Evolutionary conservation across 176 grass and related monocot species (phyloP).

Genomic region (Chloris gayana): DNA sequence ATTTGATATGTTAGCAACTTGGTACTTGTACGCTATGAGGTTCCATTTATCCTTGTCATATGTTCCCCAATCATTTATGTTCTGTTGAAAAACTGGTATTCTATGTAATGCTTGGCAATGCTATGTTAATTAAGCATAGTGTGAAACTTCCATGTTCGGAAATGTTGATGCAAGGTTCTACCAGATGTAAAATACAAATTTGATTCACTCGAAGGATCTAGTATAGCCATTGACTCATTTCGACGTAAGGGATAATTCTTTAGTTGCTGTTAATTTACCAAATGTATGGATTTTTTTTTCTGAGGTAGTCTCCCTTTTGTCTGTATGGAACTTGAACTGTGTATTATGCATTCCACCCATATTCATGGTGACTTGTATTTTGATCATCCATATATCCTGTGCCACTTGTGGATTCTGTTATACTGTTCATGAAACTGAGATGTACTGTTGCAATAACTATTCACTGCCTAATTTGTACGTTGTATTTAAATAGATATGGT

Average conservation of each 20-base stretch:
- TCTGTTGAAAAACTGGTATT: not conserved
- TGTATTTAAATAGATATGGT: not conserved
- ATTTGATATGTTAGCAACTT: not conserved
- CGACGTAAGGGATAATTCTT: not conserved
- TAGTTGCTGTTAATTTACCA: not conserved
- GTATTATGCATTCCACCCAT: not conserved
- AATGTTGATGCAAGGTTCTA: not conserved
- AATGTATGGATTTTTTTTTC: not conserved
- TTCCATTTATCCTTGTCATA: no score
- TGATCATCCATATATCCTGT: not conserved
- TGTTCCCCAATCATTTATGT: not conserved
- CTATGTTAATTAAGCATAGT: not conserved
- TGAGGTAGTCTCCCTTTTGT: not conserved
- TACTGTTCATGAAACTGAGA: slow-evolving; percentile 19
- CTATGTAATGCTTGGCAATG: not conserved
- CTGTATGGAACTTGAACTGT: not conserved
- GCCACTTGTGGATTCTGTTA: not conserved
- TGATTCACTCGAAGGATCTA: not conserved
- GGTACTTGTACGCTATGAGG: not conserved
- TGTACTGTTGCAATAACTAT: not conserved
- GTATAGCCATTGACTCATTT: not conserved
- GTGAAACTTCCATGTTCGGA: slow-evolving; percentile 2
- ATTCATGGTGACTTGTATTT: not conserved
- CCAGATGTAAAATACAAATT: not conserved
- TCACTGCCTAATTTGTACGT: slow-evolving; percentile 19